Evolutionary conservation across 768 basidiomycete species (phyloP).

Genomic region (Chalciporus pseudorubinellus): DNA sequence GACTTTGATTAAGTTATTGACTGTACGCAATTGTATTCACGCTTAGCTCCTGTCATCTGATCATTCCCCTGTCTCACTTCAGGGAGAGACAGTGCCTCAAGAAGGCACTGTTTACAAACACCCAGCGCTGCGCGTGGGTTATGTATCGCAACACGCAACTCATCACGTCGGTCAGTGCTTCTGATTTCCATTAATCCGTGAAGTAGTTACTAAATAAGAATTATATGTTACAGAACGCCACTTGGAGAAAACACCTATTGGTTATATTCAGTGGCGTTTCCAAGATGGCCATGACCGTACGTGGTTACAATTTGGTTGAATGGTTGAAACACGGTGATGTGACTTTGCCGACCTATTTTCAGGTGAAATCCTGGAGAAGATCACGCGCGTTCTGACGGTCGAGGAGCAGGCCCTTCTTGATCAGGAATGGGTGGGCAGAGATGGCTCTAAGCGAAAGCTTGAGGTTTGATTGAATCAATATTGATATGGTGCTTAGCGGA

Average conservation of each 20-base stretch:
- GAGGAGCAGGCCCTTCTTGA: slow-evolving; percentile 81
- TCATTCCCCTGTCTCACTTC: slow-evolving; percentile 10
- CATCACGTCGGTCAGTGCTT: slow-evolving; percentile 77
- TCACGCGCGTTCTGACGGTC: slow-evolving; percentile 83
- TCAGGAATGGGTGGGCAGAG: slow-evolving; percentile 86
- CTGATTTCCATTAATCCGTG: slow-evolving; percentile 7
- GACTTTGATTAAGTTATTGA: slow-evolving; percentile 91
- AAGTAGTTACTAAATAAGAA: slow-evolving; percentile 18
- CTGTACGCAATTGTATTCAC: slow-evolving; percentile 44
- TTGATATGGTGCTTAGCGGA: slow-evolving; percentile 9
- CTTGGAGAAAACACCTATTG: slow-evolving; percentile 93
- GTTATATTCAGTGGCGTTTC: slow-evolving; percentile 99
- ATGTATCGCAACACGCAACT: slow-evolving; percentile 97
- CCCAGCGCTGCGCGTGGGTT: slow-evolving; percentile 89
- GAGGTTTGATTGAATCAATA: slow-evolving; percentile 54
- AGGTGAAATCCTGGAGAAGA: slow-evolving; percentile 91
- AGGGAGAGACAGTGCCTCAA: slow-evolving; percentile 92
- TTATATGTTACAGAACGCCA: slow-evolving; percentile 63
- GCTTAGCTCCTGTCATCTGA: slow-evolving; percentile 6
- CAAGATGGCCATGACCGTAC: slow-evolving; percentile 96
- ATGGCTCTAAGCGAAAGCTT: slow-evolving; percentile 86
- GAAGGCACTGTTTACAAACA: slow-evolving; percentile 93
- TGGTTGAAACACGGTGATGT: slow-evolving; percentile 5
- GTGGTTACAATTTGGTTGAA: slow-evolving; percentile 29
- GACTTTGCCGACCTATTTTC: slow-evolving; percentile 13